phyloP scores from a whole-genome alignment of 2,329 filamentous ascomycete genomes.

The Venturia asperata region DNA sequence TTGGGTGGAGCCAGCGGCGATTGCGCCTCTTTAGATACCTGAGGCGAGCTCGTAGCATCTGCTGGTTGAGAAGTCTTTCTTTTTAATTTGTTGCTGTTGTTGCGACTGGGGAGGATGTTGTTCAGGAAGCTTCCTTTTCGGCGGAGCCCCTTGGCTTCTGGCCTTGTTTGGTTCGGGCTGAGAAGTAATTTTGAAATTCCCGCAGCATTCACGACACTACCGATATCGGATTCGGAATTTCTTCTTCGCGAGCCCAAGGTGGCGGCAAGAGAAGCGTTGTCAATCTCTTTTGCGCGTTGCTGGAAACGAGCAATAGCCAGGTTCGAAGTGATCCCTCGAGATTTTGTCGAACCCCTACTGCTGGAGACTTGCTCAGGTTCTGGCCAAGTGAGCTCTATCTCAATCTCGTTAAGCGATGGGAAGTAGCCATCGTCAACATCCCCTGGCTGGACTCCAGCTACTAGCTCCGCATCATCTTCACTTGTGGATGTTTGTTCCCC shows the following conservation, averaged over 20 bases:
- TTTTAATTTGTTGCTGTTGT: slow-evolving; percentile 41
- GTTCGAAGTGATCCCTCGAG: slow-evolving; percentile 37
- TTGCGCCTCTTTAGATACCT: neutral
- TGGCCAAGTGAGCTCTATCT: neutral
- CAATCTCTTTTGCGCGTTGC: slow-evolving; percentile 44
- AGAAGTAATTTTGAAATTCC: slow-evolving; percentile 53
- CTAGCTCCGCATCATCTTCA: slow-evolving; percentile 11
- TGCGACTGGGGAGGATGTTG: slow-evolving; percentile 35
- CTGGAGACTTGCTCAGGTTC: neutral
- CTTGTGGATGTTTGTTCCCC: slow-evolving; percentile 23
- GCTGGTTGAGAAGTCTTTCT: slow-evolving; percentile 39
- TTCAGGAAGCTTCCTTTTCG: slow-evolving; percentile 51
- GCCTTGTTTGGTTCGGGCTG: slow-evolving; percentile 38
- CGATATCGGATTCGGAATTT: slow-evolving; percentile 56
- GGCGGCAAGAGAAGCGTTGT: slow-evolving; percentile 51
- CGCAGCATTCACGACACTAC: slow-evolving; percentile 53
- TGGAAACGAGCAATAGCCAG: slow-evolving; percentile 49
- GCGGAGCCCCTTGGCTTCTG: slow-evolving; percentile 31
- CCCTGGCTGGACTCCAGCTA: neutral
- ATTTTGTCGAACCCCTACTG: neutral
- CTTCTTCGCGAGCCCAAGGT: slow-evolving; percentile 64
- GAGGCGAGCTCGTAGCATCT: slow-evolving; percentile 1
- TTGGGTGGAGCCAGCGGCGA: slow-evolving; percentile 25
- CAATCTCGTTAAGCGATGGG: neutral
- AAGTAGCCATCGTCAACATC: neutral